Evolutionary conservation across 1,284 basidiomycete genomes (phyloP).

Genomic region (Apiotrichum veenhuisii): DNA sequence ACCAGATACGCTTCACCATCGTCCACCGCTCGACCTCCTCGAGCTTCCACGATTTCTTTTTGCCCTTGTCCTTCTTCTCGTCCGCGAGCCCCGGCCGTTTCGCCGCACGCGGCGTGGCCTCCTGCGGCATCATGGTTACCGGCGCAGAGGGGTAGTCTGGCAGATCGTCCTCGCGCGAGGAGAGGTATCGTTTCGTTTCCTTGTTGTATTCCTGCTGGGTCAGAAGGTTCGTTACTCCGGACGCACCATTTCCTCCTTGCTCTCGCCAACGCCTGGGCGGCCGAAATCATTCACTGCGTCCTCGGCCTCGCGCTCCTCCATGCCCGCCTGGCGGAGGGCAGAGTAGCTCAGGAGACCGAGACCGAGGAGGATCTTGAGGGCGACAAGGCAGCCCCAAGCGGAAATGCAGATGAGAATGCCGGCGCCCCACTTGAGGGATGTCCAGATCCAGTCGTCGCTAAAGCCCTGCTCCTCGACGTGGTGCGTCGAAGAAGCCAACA

Average conservation of each 20-base stretch:
- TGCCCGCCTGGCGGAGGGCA: conserved; percentile 64
- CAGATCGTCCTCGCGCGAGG: conserved; percentile 66
- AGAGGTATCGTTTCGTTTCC: conserved; percentile 67
- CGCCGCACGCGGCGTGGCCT: conserved; percentile 1
- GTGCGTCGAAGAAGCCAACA: conserved; percentile 53
- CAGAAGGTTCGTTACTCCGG: neutral
- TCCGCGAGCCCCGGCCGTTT: conserved; percentile 58
- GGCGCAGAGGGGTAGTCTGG: conserved; percentile 50
- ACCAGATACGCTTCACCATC: conserved; percentile 93
- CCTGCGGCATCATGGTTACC: neutral
- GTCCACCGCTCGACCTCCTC: conserved; percentile 87
- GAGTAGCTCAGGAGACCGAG: conserved; percentile 82
- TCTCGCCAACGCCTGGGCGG: conserved; percentile 79
- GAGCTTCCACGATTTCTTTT: conserved; percentile 61
- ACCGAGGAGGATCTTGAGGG: conserved; percentile 82
- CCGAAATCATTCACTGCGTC: conserved; percentile 82
- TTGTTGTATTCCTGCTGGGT: conserved; percentile 66
- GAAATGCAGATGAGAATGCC: conserved; percentile 59
- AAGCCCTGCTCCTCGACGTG: conserved; percentile 22
- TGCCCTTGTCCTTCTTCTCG: conserved; percentile 37
- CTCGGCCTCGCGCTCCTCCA: conserved; percentile 65
- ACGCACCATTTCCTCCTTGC: conserved; percentile 72
- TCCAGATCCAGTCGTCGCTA: conserved; percentile 46
- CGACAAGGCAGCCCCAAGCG: conserved; percentile 78
- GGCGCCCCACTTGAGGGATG: conserved; percentile 60